Evolutionary conservation across 768 basidiomycete species (phyloP).

Genomic region (Tulasnella calospora): DNA sequence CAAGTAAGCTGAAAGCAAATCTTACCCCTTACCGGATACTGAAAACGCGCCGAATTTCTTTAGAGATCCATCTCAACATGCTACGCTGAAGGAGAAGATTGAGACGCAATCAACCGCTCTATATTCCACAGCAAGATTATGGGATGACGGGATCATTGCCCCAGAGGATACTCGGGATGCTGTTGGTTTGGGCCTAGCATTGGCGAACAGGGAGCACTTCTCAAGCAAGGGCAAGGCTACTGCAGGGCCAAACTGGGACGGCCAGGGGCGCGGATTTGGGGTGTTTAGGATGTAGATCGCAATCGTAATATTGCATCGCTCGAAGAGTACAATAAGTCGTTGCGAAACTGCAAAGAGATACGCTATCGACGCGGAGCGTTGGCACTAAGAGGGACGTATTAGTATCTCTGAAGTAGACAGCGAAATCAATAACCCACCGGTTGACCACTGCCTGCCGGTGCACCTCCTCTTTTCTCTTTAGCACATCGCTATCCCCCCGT

Average conservation of each 20-base stretch:
- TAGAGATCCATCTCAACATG: conserved; percentile 77
- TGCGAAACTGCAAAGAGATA: not conserved
- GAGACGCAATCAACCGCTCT: conserved; percentile 82
- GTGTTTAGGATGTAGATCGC: conserved; percentile 74
- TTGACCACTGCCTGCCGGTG: conserved; percentile 73
- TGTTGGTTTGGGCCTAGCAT: conserved; percentile 77
- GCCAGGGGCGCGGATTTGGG: conserved; percentile 52
- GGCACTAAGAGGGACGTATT: not conserved
- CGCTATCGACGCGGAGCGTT: not conserved
- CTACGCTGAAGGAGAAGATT: conserved; percentile 70
- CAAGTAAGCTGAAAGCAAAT: conserved; percentile 46
- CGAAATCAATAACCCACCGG: conserved; percentile 47
- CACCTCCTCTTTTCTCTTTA: conserved; percentile 56
- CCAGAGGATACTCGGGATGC: conserved; percentile 86
- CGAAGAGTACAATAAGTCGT: not conserved
- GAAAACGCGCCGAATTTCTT: not conserved
- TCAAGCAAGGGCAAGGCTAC: conserved; percentile 39
- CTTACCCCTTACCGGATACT: not conserved
- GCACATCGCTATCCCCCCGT: conserved; percentile 51
- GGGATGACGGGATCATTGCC: conserved; percentile 89
- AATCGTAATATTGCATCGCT: not conserved
- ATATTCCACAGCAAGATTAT: conserved; percentile 87
- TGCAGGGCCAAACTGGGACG: conserved; percentile 53
- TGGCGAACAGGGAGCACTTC: conserved; percentile 53
- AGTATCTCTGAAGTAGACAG: not conserved